phyloP scores from a whole-genome alignment of 192 early-diverging fungal genomes.

The Linnemannia hyalina region DNA sequence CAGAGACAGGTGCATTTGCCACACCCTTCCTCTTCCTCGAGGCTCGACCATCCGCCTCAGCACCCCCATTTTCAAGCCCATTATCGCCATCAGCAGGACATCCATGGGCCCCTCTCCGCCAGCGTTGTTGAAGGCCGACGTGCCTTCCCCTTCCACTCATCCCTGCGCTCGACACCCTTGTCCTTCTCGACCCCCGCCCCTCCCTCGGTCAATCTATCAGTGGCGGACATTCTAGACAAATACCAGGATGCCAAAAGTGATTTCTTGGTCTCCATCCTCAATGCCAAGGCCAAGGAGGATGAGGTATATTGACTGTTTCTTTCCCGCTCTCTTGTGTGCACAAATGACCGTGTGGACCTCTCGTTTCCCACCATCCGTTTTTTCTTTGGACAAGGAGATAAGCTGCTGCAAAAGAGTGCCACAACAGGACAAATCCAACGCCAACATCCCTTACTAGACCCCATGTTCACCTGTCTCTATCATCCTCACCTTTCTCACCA shows the following conservation, averaged over 20 bases:
- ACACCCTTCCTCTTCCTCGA: conserved; percentile 2
- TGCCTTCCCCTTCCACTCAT: conserved; percentile 28
- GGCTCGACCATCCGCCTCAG: not conserved
- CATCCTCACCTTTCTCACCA: not conserved
- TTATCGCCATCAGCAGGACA: conserved; percentile 41
- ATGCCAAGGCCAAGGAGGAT: conserved; percentile 54
- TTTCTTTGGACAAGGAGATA: not conserved
- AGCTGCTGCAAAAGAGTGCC: not conserved
- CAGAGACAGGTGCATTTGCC: conserved; percentile 14
- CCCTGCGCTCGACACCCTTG: conserved; percentile 1
- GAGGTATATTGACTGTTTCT: conserved; percentile 13
- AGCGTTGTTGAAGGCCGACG: conserved; percentile 48
- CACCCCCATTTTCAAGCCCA: conserved; percentile 26
- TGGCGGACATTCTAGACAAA: conserved; percentile 45
- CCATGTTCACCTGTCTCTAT: not conserved
- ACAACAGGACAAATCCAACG: not conserved
- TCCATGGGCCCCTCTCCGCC: conserved; percentile 48
- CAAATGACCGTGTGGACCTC: not conserved
- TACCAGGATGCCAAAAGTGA: conserved; percentile 55
- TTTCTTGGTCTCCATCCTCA: conserved; percentile 45
- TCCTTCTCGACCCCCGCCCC: conserved; percentile 7
- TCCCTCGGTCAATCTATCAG: conserved; percentile 17
- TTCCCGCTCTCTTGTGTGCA: not conserved
- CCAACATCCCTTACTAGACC: not conserved
- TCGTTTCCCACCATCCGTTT: not conserved